These are phyloP conservation scores for Auricularia cornea DNA, from an alignment of 768 basidiomycete genomes.

Conservation along the genomic window DNA sequence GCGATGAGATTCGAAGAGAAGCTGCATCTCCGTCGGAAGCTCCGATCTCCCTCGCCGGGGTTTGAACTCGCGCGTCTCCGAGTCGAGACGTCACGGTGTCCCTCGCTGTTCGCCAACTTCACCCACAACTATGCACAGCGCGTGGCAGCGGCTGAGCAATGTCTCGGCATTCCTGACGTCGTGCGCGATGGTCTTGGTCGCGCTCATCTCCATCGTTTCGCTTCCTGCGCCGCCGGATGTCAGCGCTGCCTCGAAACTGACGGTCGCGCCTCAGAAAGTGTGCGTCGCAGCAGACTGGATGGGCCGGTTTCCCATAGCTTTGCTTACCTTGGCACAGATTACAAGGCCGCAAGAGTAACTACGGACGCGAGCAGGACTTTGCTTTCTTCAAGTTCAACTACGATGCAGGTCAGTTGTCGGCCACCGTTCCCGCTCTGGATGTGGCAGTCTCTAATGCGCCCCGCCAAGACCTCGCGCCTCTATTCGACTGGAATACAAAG, in stretches of 20 bases:
- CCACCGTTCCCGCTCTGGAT: not conserved
- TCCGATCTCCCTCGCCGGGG: too few relatives aligned
- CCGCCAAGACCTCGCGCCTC: conserved; percentile 59
- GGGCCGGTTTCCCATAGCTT: not conserved
- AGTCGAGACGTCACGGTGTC: too few relatives aligned
- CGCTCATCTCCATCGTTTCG: conserved; percentile 64
- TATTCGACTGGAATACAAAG: conserved; percentile 97
- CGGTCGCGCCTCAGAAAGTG: conserved; percentile 66
- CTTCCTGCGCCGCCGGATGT: conserved; percentile 44
- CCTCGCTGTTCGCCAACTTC: not conserved
- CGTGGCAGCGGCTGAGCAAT: conserved; percentile 65
- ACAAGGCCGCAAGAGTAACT: conserved; percentile 6
- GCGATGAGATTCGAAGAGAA: too few relatives aligned
- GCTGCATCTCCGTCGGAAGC: too few relatives aligned
- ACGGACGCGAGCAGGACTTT: conserved; percentile 48
- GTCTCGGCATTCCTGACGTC: conserved; percentile 64
- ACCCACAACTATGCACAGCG: conserved; percentile 49
- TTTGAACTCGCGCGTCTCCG: too few relatives aligned
- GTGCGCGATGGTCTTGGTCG: conserved; percentile 64
- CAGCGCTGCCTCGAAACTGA: conserved; percentile 12
- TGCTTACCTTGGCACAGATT: conserved; percentile 2
- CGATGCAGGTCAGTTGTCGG: conserved; percentile 55
- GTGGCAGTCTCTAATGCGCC: not conserved
- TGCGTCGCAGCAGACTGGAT: conserved; percentile 28
- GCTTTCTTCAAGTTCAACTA: conserved; percentile 78